Percentiles rank a stretch among this genome's conserved stretches.
These are phyloP conservation scores for Rhizopogon vesiculosus DNA, from an alignment of 768 basidiomycete genomes.

Conservation along the genomic window DNA sequence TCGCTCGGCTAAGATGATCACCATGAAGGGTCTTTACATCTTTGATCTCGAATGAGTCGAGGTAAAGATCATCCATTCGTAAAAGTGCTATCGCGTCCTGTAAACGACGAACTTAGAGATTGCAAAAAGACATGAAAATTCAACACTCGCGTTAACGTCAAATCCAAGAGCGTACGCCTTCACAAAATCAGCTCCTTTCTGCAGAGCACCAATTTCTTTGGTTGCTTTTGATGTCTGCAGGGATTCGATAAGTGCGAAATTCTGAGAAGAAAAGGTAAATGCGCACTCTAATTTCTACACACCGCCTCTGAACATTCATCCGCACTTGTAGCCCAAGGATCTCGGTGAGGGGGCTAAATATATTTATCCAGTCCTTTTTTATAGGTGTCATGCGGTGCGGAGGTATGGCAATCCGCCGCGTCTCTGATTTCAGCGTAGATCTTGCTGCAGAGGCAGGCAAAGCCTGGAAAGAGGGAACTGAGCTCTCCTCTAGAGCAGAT, in stretches of 20 bases:
- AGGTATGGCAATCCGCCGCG: constrained; percentile 86
- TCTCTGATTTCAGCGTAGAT: constrained; percentile 70
- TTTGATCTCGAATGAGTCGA: constrained; percentile 98
- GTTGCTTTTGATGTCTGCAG: constrained; percentile 89
- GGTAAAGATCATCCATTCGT: constrained; percentile 93
- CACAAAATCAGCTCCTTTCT: constrained; percentile 96
- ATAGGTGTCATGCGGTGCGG: constrained; percentile 97
- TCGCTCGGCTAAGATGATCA: constrained; percentile 96
- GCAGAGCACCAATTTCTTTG: constrained; percentile 87
- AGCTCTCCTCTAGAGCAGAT: constrained; percentile 37
- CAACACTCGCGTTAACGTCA: constrained; percentile 75
- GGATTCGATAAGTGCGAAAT: constrained; percentile 1
- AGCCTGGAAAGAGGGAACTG: constrained; percentile 67
- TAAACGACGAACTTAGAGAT: constrained; percentile 3
- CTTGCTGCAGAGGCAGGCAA: constrained; percentile 55
- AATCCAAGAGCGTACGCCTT: constrained; percentile 95
- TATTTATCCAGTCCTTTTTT: constrained; percentile 93
- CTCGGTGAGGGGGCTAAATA: constrained; percentile 95
- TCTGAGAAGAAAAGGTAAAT: neutral
- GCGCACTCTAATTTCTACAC: constrained; percentile 89
- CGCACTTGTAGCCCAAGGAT: constrained; percentile 92
- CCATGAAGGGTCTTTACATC: constrained; percentile 98
- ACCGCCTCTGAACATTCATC: constrained; percentile 90
- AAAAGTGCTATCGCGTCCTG: constrained; percentile 95
- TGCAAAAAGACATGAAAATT: neutral